These are phyloP conservation scores for Ogataea siamensis DNA, from an alignment of 805 yeast species.

Conservation along the genomic window DNA sequence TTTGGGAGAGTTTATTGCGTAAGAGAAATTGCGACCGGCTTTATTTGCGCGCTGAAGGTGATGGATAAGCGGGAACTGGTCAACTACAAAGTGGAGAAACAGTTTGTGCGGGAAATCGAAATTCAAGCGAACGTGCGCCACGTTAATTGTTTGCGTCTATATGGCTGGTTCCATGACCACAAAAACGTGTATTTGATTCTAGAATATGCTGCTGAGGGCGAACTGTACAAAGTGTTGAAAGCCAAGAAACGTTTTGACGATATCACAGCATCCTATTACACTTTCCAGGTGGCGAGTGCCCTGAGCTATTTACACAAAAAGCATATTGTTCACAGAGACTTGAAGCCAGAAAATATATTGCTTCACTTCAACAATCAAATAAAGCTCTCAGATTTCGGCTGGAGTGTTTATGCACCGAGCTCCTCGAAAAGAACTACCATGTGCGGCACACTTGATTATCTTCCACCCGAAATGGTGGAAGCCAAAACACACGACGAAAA, in stretches of 20 bases:
- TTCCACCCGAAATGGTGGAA: slow-evolving; percentile 95
- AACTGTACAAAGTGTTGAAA: slow-evolving; percentile 71
- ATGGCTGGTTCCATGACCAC: slow-evolving; percentile 81
- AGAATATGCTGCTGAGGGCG: slow-evolving; percentile 86
- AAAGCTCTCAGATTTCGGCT: slow-evolving; percentile 92
- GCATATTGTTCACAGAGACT: slow-evolving; percentile 85
- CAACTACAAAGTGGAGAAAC: slow-evolving; percentile 74
- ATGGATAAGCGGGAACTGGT: slow-evolving; percentile 82
- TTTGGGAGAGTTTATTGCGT: slow-evolving; percentile 93
- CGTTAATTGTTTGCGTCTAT: slow-evolving; percentile 74
- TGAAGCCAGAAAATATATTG: slow-evolving; percentile 90
- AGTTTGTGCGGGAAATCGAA: slow-evolving; percentile 87
- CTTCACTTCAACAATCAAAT: slow-evolving; percentile 72
- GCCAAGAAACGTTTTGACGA: slow-evolving; percentile 70
- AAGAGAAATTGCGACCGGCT: slow-evolving; percentile 69
- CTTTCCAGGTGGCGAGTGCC: slow-evolving; percentile 81
- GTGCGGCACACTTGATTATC: slow-evolving; percentile 92
- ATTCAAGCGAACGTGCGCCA: slow-evolving; percentile 81
- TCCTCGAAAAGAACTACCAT: slow-evolving; percentile 62
- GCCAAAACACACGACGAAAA: slow-evolving; percentile 71
- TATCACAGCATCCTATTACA: slow-evolving; percentile 70
- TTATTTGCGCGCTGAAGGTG: slow-evolving; percentile 84
- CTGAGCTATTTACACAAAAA: slow-evolving; percentile 73
- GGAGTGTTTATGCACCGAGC: slow-evolving; percentile 77
- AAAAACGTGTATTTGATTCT: slow-evolving; percentile 77